Evolutionary conservation across 225 moss, liverwort and hornwort genomes (phyloP).

Genomic region (Sphagnum tenellum): DNA sequence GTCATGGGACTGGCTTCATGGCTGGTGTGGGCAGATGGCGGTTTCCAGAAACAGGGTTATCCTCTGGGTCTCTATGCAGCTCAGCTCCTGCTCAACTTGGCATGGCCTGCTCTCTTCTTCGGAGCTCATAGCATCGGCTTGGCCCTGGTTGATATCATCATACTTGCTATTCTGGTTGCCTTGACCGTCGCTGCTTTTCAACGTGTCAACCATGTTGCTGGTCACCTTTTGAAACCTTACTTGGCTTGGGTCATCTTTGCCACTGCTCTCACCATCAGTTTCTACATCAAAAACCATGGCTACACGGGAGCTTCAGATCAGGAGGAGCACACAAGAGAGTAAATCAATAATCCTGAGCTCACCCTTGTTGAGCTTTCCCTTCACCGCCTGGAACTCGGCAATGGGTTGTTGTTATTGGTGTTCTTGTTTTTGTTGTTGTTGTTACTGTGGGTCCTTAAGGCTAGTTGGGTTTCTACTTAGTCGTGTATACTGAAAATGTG

Average conservation of each 20-base stretch:
- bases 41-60: conserved; percentile 27
- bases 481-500: no score
- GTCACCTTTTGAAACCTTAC: conserved; percentile 33
- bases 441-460: no score
- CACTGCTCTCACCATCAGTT: conserved; percentile 35
- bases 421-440: no score
- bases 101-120: conserved; percentile 43
- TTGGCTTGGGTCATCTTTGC: conserved; percentile 44
- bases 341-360: no score
- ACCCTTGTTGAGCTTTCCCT: no score
- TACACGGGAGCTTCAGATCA: not conserved
- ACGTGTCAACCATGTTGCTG: conserved; percentile 38
- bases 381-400: no score
- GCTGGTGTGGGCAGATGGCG: conserved; percentile 41
- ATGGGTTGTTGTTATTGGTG: no score
- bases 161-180: conserved; percentile 38
- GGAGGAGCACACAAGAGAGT: no score
- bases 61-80: conserved; percentile 27
- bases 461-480: no score
- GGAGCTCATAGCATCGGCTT: conserved; percentile 16
- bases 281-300: conserved; percentile 27
- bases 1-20: conserved; percentile 40
- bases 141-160: conserved; percentile 36
- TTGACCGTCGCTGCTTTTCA: conserved; percentile 38
- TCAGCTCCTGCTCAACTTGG: conserved; percentile 26